Conservation (phyloP, 129 eudicot species). For the Calendula officinalis region DNA sequence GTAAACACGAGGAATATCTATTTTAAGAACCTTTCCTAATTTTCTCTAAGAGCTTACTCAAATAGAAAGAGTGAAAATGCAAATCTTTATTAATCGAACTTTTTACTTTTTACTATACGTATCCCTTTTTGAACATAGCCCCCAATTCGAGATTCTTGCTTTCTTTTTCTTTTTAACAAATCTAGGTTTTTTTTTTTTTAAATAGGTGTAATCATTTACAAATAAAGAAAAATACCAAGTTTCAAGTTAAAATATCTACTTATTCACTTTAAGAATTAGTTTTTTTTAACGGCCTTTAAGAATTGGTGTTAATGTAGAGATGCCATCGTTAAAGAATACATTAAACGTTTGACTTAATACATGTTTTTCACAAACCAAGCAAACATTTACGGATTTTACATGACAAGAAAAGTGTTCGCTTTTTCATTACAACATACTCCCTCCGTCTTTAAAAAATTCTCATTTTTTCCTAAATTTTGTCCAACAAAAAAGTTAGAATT, state of each 20-base stretch:
- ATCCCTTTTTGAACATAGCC: slow-evolving; percentile 18
- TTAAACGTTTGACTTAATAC: no score
- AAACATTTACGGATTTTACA: no score
- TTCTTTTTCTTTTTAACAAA: neutral
- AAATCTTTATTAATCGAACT: slow-evolving; percentile 15
- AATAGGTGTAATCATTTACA: neutral
- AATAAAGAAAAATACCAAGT: neutral
- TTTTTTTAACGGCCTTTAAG: no score
- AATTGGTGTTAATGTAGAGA: no score
- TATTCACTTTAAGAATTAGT: no score
- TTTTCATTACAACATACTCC: no score
- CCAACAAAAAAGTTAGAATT: no score
- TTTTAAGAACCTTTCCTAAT: slow-evolving; percentile 23
- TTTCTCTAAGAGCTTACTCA: slow-evolving; percentile 29
- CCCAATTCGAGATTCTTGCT: slow-evolving; percentile 8
- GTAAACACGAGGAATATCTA: slow-evolving; percentile 31
- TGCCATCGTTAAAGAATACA: no score
- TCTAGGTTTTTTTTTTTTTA: neutral
- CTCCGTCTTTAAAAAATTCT: no score
- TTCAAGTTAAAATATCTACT: neutral
- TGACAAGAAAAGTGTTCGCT: no score
- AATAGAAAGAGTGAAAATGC: slow-evolving; percentile 13
- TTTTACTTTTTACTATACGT: slow-evolving; percentile 6
- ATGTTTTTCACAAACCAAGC: no score
- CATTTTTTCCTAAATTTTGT: no score